Percentiles rank a stretch among this genome's conserved stretches.
These are phyloP conservation scores for Fraxinus pennsylvanica DNA, from an alignment of 257 asterid genomes.

Conservation along the genomic window DNA sequence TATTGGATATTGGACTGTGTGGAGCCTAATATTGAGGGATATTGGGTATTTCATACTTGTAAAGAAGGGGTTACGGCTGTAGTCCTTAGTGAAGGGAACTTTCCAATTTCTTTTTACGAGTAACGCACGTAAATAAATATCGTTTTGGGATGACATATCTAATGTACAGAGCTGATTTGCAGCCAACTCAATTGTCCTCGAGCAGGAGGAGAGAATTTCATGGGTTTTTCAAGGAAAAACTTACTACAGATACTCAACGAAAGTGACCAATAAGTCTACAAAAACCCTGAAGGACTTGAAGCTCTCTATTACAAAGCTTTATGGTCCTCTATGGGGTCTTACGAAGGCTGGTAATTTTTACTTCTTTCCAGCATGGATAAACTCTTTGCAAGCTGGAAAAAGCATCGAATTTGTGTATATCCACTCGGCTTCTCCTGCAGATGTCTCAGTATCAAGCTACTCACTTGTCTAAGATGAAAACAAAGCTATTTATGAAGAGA, in stretches of 20 bases:
- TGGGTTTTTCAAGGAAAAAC: slow-evolving; percentile 12
- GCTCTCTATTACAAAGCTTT: slow-evolving; percentile 63
- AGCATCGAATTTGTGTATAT: slow-evolving; percentile 90
- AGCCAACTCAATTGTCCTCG: not conserved
- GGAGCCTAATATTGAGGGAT: not conserved
- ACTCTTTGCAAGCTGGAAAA: slow-evolving; percentile 75
- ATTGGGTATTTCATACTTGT: not conserved
- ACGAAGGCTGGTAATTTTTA: slow-evolving; percentile 67
- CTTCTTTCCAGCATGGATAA: slow-evolving; percentile 79
- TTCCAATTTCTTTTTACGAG: not conserved
- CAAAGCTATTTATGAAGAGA: not conserved
- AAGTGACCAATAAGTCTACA: slow-evolving; percentile 68
- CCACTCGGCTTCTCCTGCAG: slow-evolving; percentile 79
- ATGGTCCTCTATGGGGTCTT: slow-evolving; percentile 97
- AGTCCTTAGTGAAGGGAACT: not conserved
- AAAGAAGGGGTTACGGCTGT: not conserved
- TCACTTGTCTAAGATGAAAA: slow-evolving; percentile 45
- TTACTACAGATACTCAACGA: slow-evolving; percentile 31
- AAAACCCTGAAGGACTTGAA: slow-evolving; percentile 72
- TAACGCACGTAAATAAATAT: not conserved
- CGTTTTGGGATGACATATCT: not conserved
- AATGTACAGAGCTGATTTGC: not conserved
- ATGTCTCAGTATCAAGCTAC: slow-evolving; percentile 72
- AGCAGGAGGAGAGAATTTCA: slow-evolving; percentile 5
- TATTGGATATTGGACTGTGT: not conserved